Conservation (phyloP, 2,329 filamentous ascomycete genomes). For the Madurella fahalii region DNA sequence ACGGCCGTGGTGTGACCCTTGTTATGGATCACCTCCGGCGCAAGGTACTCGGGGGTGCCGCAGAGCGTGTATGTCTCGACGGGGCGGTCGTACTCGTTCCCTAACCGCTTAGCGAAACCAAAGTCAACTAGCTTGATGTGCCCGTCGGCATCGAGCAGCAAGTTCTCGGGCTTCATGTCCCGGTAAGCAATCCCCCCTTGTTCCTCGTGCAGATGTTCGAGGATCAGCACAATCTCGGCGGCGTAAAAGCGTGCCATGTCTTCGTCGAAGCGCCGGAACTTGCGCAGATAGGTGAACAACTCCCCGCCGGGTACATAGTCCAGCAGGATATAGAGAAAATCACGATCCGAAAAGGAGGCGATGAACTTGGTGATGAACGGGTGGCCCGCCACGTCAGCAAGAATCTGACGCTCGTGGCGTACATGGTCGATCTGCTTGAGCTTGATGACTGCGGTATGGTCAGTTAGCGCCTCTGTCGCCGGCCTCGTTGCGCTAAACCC, state of each 20-base stretch:
- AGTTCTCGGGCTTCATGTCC: conserved; percentile 79
- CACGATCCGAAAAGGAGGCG: conserved; percentile 73
- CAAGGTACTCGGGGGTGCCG: conserved; percentile 79
- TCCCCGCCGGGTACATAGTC: conserved; percentile 82
- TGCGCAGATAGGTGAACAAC: conserved; percentile 77
- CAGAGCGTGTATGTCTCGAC: conserved; percentile 78
- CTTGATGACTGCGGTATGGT: conserved; percentile 57
- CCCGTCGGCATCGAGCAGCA: conserved; percentile 70
- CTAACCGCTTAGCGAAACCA: conserved; percentile 77
- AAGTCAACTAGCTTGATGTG: conserved; percentile 83
- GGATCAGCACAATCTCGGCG: conserved; percentile 76
- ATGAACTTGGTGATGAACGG: conserved; percentile 79
- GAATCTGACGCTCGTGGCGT: conserved; percentile 74
- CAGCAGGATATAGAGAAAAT: conserved; percentile 77
- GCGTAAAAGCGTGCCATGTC: conserved; percentile 75
- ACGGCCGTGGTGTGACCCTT: conserved; percentile 73
- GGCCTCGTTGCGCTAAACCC: conserved; percentile 2
- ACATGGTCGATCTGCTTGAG: conserved; percentile 86
- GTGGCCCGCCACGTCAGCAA: conserved; percentile 72
- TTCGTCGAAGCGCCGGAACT: conserved; percentile 75
- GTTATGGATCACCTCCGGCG: conserved; percentile 79
- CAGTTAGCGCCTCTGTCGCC: neutral
- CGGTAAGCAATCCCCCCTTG: conserved; percentile 75
- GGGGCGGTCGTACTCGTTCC: conserved; percentile 45
- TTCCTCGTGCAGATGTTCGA: conserved; percentile 75